Percentiles rank a stretch among this genome's conserved stretches.
These are phyloP conservation scores for Tricholoma saponaceum DNA, from an alignment of 768 basidiomycete genomes.

Conservation along the genomic window DNA sequence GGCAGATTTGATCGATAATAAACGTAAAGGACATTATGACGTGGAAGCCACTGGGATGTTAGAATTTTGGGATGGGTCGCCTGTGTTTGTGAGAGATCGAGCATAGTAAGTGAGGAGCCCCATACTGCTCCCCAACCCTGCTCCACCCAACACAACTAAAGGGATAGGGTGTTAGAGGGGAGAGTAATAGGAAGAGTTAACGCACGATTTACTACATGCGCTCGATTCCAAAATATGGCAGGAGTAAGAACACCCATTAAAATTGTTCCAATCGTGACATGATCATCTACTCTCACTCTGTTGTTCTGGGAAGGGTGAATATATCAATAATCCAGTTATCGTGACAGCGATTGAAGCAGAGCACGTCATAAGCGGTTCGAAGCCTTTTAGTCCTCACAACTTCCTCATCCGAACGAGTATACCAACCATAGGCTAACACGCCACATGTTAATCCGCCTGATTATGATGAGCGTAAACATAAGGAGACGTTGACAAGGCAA, in stretches of 20 bases:
- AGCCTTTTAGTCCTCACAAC: conserved; percentile 47
- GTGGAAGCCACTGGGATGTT: conserved; percentile 24
- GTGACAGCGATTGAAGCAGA: conserved; percentile 5
- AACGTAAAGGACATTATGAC: conserved; percentile 8
- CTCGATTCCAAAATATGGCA: conserved; percentile 71
- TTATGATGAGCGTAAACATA: neutral
- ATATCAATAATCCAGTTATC: conserved; percentile 1
- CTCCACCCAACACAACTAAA: conserved; percentile 68
- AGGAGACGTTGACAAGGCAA: neutral
- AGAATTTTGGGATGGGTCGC: conserved; percentile 44
- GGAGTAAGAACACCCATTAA: conserved; percentile 62
- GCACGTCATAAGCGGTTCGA: conserved; percentile 55
- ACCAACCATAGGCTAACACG: conserved; percentile 56
- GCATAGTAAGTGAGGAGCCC: conserved; percentile 58
- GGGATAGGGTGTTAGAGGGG: neutral
- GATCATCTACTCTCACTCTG: conserved; percentile 63
- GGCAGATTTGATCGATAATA: conserved; percentile 22
- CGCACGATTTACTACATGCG: conserved; percentile 57
- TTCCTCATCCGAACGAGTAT: conserved; percentile 47
- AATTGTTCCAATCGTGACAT: conserved; percentile 69
- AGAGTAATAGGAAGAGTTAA: neutral
- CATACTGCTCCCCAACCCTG: conserved; percentile 58
- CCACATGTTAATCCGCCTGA: conserved; percentile 51
- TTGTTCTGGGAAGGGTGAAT: conserved; percentile 36
- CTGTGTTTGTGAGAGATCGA: conserved; percentile 38